These are phyloP conservation scores for Fusarium annulatum DNA, from an alignment of 2,329 filamentous ascomycete species.

Conservation along the genomic window DNA sequence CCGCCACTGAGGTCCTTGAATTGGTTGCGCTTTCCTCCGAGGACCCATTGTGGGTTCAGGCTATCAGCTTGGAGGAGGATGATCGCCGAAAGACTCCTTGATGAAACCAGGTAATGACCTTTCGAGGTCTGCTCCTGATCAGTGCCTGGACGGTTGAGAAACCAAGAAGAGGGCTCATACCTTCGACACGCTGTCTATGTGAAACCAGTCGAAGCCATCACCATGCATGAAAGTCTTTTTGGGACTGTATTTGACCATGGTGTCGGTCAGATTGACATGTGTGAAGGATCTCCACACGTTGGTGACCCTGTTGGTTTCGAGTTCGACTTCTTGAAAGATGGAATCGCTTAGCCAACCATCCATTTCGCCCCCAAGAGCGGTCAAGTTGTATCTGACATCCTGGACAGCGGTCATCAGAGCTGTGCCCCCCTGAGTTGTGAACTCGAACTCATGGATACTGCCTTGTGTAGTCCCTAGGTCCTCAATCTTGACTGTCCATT, in stretches of 20 bases:
- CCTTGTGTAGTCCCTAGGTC: slow-evolving; percentile 25
- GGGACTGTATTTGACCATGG: slow-evolving; percentile 32
- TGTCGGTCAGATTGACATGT: slow-evolving; percentile 36
- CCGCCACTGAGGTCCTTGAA: slow-evolving; percentile 50
- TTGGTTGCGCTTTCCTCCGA: slow-evolving; percentile 50
- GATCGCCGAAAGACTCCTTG: slow-evolving; percentile 46
- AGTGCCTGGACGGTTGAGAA: neutral
- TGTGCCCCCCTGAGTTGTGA: slow-evolving; percentile 30
- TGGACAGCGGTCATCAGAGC: slow-evolving; percentile 40
- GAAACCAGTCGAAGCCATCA: slow-evolving; percentile 45
- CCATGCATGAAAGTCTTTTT: slow-evolving; percentile 31
- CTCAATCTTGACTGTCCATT: slow-evolving; percentile 31
- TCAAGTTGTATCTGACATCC: slow-evolving; percentile 40
- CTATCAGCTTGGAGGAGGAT: slow-evolving; percentile 44
- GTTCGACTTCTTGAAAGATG: slow-evolving; percentile 39
- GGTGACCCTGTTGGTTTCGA: slow-evolving; percentile 36
- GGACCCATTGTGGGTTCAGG: slow-evolving; percentile 48
- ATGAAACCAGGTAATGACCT: slow-evolving; percentile 50
- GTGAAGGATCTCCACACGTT: slow-evolving; percentile 44
- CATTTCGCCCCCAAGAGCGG: slow-evolving; percentile 31
- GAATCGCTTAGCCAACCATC: slow-evolving; percentile 40
- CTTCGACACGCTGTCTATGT: slow-evolving; percentile 46
- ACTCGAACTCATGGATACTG: slow-evolving; percentile 42
- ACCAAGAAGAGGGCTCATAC: neutral
- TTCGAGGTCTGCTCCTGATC: slow-evolving; percentile 37